These are phyloP conservation scores for Heliophila coronopifolia DNA, from an alignment of 441 rosid genomes.

Conservation along the genomic window DNA sequence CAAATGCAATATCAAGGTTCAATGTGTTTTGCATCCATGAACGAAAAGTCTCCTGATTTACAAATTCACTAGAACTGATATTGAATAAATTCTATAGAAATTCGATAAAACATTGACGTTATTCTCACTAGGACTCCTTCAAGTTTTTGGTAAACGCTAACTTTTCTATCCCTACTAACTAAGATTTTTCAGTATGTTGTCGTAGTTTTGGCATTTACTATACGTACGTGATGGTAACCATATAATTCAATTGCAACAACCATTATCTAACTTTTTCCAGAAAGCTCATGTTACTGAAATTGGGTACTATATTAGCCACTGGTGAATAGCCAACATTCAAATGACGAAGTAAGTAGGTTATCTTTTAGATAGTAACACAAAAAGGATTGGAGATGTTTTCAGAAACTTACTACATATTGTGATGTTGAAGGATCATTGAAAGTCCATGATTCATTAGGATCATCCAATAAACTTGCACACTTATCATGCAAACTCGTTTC, in stretches of 20 bases:
- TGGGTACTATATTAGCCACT: background rate
- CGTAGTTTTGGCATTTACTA: background rate
- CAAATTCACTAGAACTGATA: background rate
- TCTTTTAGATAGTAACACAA: background rate
- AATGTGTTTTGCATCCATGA: background rate
- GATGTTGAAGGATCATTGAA: conserved; percentile 77
- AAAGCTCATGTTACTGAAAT: background rate
- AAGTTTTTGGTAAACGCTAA: background rate
- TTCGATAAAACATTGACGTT: background rate
- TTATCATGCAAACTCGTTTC: conserved; percentile 60
- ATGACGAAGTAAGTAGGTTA: background rate
- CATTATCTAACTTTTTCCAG: background rate
- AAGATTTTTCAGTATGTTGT: background rate
- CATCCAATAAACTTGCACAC: conserved; percentile 58
- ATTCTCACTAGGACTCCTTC: background rate
- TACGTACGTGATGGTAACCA: background rate
- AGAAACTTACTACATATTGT: conserved; percentile 66
- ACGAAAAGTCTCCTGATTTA: background rate
- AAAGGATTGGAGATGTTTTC: conserved; percentile 2
- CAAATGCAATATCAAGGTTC: conserved; percentile 6
- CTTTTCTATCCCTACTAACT: background rate
- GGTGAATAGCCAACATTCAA: conserved; percentile 6
- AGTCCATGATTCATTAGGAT: conserved; percentile 70
- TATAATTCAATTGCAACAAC: background rate
- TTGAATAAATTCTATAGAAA: background rate